phyloP scores from a whole-genome alignment of 352 stramenopile species.

The Pythium angustatum region DNA sequence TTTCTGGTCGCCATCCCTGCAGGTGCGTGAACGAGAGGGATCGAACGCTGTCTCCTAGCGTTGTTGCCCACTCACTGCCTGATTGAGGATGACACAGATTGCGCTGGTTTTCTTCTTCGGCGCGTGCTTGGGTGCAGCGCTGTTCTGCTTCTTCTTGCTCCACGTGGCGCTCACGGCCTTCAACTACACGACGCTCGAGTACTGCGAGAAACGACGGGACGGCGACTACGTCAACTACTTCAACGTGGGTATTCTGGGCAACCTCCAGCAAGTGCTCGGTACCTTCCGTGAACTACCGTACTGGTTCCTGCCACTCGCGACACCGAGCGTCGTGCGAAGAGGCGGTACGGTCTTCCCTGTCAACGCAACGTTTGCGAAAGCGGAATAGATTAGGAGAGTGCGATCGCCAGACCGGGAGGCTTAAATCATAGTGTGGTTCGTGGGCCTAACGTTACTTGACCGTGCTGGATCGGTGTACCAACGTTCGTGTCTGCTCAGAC shows the following conservation, averaged over 20 bases:
- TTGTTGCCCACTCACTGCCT: too few species aligned
- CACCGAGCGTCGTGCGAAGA: conserved; percentile 45
- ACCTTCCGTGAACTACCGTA: conserved; percentile 55
- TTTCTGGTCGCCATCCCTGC: conserved; percentile 54
- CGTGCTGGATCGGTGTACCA: conserved; percentile 29
- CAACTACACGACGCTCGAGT: conserved; percentile 88
- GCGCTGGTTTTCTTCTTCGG: conserved; percentile 72
- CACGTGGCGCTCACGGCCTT: conserved; percentile 67
- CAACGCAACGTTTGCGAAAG: conserved; percentile 53
- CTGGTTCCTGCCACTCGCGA: conserved; percentile 75
- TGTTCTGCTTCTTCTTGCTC: conserved; percentile 77
- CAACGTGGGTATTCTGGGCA: conserved; percentile 67
- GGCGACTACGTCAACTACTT: conserved; percentile 83
- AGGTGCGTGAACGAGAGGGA: conserved; percentile 36
- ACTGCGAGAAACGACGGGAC: conserved; percentile 81
- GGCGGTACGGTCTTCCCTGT: conserved; percentile 53
- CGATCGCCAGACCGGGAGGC: too few species aligned
- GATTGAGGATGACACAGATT: conserved; percentile 34
- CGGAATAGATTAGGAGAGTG: conserved; percentile 36
- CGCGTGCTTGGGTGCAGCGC: conserved; percentile 59
- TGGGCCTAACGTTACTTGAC: conserved; percentile 8
- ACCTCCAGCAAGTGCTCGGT: conserved; percentile 80
- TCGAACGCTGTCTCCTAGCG: too few species aligned
- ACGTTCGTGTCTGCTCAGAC: conserved; percentile 1
- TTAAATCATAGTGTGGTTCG: not conserved